A percentile compares a stretch with the other conserved stretches of the same genome.
Conservation (phyloP, 805 yeast genomes). For the Debaryomyces tyrocola region DNA sequence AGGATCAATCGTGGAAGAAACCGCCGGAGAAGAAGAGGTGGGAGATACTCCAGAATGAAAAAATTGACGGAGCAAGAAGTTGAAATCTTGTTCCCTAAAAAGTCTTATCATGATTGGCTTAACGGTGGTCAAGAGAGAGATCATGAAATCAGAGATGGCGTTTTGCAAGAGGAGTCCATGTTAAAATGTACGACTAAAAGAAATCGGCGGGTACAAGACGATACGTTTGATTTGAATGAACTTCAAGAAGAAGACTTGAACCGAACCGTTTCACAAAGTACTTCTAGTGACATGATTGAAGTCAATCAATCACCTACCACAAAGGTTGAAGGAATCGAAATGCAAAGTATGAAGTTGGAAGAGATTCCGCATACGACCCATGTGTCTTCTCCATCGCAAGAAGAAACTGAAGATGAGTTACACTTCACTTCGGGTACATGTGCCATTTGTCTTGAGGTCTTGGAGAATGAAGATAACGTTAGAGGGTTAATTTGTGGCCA, state of each 20-base stretch:
- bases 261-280: background rate
- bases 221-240: conserved; percentile 3
- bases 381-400: background rate
- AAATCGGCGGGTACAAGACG: background rate
- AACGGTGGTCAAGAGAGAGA: conserved; percentile 60
- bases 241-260: background rate
- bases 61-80: conserved; percentile 57
- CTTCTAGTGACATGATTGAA: conserved; percentile 9
- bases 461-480: conserved; percentile 62
- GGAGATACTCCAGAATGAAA: conserved; percentile 46
- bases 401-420: conserved; percentile 2
- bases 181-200: background rate
- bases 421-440: conserved; percentile 70
- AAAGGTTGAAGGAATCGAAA: conserved; percentile 4
- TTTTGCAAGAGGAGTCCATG: conserved; percentile 38
- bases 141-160: conserved; percentile 42
- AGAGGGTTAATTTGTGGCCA: conserved; percentile 81
- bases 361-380: background rate
- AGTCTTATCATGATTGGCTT: conserved; percentile 60
- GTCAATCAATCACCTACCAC: background rate
- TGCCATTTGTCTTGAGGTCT: conserved; percentile 73
- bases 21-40: conserved; percentile 35
- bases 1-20: conserved; percentile 29
- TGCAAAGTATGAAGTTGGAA: conserved; percentile 1
- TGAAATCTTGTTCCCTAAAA: conserved; percentile 57